These are phyloP conservation scores for Sclerotinia trifoliorum DNA, from an alignment of 2,329 filamentous ascomycete genomes.

Conservation along the genomic window DNA sequence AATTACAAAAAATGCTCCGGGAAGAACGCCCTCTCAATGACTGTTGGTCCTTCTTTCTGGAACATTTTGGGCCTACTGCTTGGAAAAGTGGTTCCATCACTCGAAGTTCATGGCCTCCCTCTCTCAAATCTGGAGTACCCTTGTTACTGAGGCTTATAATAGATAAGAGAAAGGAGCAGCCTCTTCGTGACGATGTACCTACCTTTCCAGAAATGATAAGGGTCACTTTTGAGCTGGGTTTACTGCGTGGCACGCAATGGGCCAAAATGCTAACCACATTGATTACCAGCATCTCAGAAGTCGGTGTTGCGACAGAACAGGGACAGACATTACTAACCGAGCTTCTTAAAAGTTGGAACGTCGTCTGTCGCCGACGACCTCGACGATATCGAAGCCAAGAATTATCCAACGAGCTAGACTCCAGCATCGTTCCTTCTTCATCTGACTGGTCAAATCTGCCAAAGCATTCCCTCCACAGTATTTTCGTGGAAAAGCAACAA, in stretches of 20 bases:
- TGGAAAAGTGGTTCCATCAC: slow-evolving; percentile 24
- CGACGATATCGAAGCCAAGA: slow-evolving; percentile 4
- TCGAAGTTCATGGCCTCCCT: slow-evolving; percentile 27
- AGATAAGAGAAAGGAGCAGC: slow-evolving; percentile 29
- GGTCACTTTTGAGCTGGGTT: slow-evolving; percentile 32
- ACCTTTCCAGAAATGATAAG: slow-evolving; percentile 35
- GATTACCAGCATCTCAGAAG: slow-evolving; percentile 27
- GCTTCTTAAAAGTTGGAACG: slow-evolving; percentile 39
- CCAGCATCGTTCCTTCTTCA: slow-evolving; percentile 16
- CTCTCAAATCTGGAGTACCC: slow-evolving; percentile 26
- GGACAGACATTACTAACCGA: slow-evolving; percentile 29
- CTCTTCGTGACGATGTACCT: slow-evolving; percentile 32
- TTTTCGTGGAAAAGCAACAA: slow-evolving; percentile 11
- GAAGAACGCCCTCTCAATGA: slow-evolving; percentile 27
- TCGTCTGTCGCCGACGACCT: slow-evolving; percentile 30
- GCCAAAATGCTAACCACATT: slow-evolving; percentile 32
- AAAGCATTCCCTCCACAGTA: background rate
- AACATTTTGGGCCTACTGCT: slow-evolving; percentile 37
- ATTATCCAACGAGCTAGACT: slow-evolving; percentile 5
- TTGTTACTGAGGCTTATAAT: slow-evolving; percentile 31
- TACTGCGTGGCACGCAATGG: slow-evolving; percentile 35
- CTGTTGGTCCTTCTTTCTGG: slow-evolving; percentile 38
- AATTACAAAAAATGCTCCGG: slow-evolving; percentile 35
- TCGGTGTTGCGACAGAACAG: slow-evolving; percentile 19
- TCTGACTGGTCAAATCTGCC: slow-evolving; percentile 35